Evolutionary conservation across 805 yeast genomes (phyloP), one percentile per base, ranked within the genome.

Genomic region (Groenewaldozyma salmanticensis): DNA sequence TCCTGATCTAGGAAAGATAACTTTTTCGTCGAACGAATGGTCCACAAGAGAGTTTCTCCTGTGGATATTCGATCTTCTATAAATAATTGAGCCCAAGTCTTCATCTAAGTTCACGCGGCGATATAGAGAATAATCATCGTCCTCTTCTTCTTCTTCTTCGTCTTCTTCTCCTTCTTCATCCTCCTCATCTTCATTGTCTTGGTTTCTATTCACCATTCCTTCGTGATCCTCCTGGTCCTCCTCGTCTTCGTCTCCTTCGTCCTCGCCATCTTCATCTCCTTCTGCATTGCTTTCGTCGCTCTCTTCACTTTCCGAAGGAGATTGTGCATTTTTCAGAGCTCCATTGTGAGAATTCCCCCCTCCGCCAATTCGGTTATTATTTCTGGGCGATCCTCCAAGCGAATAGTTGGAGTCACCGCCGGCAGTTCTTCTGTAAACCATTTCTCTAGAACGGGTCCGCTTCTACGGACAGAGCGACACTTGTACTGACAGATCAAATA

Each of bases 281-380:
- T 67, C 71, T 42, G 68, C 68, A 32, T 60, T 66, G 15, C 60
- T 68, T 5, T 58, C 64, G 7, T 58, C 67, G 19, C 59, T 66
- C 6, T 59, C 65, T 3, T 54, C 60, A 4, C 29, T 37, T 16
- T 37, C 43, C n/a, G n/a, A n/a, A n/a, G n/a, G n/a, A n/a, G n/a
- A n/a, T n/a, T n/a, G n/a, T n/a, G n/a, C n/a, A n/a, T n/a, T n/a
- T n/a, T n/a, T n/a, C n/a, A n/a, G n/a, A n/a, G n/a, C n/a, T n/a
- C n/a, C n/a, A n/a, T n/a, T n/a, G n/a, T n/a, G n/a, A n/a, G n/a
- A n/a, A n/a, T n/a, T n/a, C n/a, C n/a, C n/a, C n/a, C n/a, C n/a
- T n/a, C n/a, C n/a, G n/a, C n/a, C n/a, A n/a, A n/a, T n/a, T n/a
- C n/a, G n/a, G n/a, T n/a, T n/a, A n/a, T n/a, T n/a, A n/a, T n/a